Percentiles rank a stretch among this genome's conserved stretches.
Evolutionary conservation across 345 rosid species (phyloP).

Genomic region (Populus nigra): DNA sequence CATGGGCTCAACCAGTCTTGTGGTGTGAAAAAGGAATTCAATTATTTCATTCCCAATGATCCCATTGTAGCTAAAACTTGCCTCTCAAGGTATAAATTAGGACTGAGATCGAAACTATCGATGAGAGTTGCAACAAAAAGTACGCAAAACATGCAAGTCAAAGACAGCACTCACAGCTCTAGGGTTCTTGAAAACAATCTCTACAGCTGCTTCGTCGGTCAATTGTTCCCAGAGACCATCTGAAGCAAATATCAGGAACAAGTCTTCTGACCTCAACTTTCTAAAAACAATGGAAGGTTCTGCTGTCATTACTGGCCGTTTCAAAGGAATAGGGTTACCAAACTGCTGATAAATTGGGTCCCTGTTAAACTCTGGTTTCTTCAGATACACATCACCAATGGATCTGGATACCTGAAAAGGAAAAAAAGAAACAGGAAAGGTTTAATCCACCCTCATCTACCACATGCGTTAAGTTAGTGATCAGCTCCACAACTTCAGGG

Average conservation of each 20-base stretch:
- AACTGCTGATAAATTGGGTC: constrained; percentile 78
- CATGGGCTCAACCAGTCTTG: background rate
- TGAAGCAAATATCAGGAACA: constrained; percentile 90
- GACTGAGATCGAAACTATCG: background rate
- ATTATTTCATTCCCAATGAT: background rate
- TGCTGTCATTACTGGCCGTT: constrained; percentile 79
- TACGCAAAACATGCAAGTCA: background rate
- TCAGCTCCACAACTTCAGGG: background rate
- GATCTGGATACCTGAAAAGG: constrained; percentile 85
- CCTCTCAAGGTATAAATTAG: background rate
- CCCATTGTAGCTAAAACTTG: background rate
- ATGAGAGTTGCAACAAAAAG: background rate
- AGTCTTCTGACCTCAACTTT: constrained; percentile 69
- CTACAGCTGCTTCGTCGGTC: constrained; percentile 79
- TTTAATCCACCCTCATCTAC: constrained; percentile 8
- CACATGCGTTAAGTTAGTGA: background rate
- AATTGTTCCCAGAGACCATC: constrained; percentile 99
- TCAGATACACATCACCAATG: constrained; percentile 89
- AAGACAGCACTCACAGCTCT: constrained; percentile 63
- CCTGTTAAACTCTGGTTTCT: constrained; percentile 82
- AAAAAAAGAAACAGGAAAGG: background rate
- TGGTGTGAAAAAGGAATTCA: background rate
- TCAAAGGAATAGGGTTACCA: constrained; percentile 70
- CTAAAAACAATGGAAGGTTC: constrained; percentile 81
- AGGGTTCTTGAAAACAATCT: constrained; percentile 77